Conservation (phyloP, 2,329 filamentous ascomycete genomes). For the Fusarium secorum region DNA sequence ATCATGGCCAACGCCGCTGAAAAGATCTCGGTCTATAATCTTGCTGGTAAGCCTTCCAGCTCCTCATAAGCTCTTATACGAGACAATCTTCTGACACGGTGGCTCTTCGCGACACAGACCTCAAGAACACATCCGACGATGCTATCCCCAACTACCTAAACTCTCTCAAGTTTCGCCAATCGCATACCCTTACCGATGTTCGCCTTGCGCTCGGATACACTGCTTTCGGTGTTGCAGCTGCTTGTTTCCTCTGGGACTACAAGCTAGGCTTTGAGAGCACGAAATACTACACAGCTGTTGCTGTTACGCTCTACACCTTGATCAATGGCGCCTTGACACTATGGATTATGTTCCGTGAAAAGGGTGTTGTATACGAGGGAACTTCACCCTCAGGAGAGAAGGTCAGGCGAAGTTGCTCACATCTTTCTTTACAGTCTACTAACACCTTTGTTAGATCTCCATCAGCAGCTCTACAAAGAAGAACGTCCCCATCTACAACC, state of each 20-base stretch:
- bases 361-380: constrained; percentile 82
- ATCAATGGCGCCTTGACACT: constrained; percentile 80
- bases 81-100: constrained; percentile 39
- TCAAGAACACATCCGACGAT: constrained; percentile 97
- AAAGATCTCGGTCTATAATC: constrained; percentile 72
- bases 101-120: constrained; percentile 64
- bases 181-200: constrained; percentile 81
- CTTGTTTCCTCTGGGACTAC: constrained; percentile 91
- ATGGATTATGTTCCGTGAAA: constrained; percentile 88
- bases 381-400: constrained; percentile 69
- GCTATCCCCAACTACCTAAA: constrained; percentile 93
- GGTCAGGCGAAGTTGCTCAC: constrained; percentile 58
- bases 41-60: constrained; percentile 59
- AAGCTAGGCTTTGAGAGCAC: constrained; percentile 88
- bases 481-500: constrained; percentile 80
- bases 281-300: constrained; percentile 79
- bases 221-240: constrained; percentile 80
- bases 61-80: background rate
- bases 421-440: constrained; percentile 16
- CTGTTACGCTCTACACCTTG: constrained; percentile 80
- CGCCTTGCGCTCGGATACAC: constrained; percentile 84
- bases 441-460: constrained; percentile 64
- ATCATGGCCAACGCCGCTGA: constrained; percentile 51
- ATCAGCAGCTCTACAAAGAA: constrained; percentile 79
- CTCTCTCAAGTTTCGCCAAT: constrained; percentile 83